Conservation (phyloP, 331 rosid species). For the Rosa hybrid region DNA sequence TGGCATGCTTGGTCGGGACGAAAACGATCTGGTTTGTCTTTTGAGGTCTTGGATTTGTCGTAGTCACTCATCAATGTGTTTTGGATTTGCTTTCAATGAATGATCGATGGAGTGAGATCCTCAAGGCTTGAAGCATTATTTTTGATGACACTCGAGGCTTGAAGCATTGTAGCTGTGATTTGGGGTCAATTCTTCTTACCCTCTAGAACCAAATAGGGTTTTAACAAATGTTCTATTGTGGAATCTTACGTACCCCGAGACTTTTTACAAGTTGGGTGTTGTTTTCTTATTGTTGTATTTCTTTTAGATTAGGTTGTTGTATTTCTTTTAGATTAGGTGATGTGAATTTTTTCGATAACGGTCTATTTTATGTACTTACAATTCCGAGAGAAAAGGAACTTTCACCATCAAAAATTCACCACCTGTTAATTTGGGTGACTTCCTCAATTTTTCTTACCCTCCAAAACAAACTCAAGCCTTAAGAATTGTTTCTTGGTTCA, state of each 20-base stretch:
- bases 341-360: too few species aligned
- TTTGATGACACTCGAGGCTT: background rate
- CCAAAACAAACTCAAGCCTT: too few species aligned
- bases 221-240: background rate
- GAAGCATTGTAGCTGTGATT: background rate
- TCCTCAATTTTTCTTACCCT: too few species aligned
- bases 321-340: too few species aligned
- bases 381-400: too few species aligned
- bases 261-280: too few species aligned
- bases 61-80: background rate
- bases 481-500: too few species aligned
- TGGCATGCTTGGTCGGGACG: conserved; percentile 15
- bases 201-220: background rate
- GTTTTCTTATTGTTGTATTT: too few species aligned
- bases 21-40: conserved; percentile 15
- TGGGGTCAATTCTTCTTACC: background rate
- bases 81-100: background rate
- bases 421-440: too few species aligned
- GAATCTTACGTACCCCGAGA: background rate
- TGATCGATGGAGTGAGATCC: background rate
- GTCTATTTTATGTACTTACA: too few species aligned
- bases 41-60: conserved; percentile 17
- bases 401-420: too few species aligned
- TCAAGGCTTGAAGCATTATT: background rate
- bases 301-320: too few species aligned